Evolutionary conservation across 129 eudicot genomes (phyloP).

Genomic region (Artemisia tridentata): DNA sequence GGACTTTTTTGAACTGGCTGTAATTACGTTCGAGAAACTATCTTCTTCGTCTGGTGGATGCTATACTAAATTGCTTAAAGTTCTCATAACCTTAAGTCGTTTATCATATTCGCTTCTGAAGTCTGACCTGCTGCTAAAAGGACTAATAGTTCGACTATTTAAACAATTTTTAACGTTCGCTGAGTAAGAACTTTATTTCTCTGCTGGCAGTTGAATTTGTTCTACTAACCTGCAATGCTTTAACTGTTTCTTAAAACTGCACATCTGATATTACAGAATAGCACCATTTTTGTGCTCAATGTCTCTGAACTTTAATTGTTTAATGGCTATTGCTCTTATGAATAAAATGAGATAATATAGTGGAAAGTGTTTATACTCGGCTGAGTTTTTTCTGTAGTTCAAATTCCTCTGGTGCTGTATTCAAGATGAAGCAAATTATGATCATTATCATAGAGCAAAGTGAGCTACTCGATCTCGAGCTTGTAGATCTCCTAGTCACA

Average conservation of each 20-base stretch:
- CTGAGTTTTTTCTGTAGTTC: constrained; percentile 19
- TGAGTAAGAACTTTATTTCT: constrained; percentile 30
- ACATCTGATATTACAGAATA: neutral
- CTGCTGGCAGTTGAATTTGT: neutral
- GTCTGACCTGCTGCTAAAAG: constrained; percentile 38
- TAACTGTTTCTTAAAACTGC: neutral
- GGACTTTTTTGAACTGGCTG: constrained; percentile 19
- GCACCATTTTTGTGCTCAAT: neutral
- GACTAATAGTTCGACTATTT: constrained; percentile 35
- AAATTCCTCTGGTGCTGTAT: constrained; percentile 27
- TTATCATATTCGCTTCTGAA: constrained; percentile 30
- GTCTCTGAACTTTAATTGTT: no score
- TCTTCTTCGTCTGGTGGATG: constrained; percentile 34
- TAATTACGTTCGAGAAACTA: constrained; percentile 36
- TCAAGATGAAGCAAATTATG: constrained; percentile 44
- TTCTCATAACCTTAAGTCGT: constrained; percentile 29
- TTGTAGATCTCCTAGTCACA: constrained; percentile 32
- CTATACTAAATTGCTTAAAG: constrained; percentile 30
- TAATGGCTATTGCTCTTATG: neutral
- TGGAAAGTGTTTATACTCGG: neutral
- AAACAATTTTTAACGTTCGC: constrained; percentile 30
- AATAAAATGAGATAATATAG: neutral
- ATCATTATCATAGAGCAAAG: constrained; percentile 38
- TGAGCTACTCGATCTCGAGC: constrained; percentile 31
- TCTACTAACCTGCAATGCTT: neutral